Evolutionary conservation across 1,284 basidiomycete genomes (phyloP), one percentile per base, ranked within the genome.

Genomic region (Paramarasmius palmivorus): DNA sequence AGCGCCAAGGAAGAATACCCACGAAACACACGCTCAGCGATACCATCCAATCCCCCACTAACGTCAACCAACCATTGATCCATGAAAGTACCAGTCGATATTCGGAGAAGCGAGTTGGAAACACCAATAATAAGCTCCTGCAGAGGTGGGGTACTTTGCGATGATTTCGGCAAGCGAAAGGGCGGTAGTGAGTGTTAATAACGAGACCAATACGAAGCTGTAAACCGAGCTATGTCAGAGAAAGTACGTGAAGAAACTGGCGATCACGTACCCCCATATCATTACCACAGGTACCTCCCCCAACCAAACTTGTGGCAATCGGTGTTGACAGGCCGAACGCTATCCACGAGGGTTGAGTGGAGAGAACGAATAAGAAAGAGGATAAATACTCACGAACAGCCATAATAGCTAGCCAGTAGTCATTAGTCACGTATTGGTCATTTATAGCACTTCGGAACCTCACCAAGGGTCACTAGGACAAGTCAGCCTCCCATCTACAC

Each of bases 51-150:
- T 80, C 74, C 17, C 81, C 81, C 20, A 81, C 78, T 61, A 81
- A 66, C 4, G 76, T 78, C 26, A 83, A 65, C 81, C 81, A 83
- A 7, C 81, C 81, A 55, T 78, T 78, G 45, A 83, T 76, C 81
- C 81, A 83, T 7, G 78, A 81, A 2, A 74, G 62, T 3, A 81
- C 47, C 7, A 80, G 62, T 47, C 75, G 69, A 40, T 68, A 69
- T 34, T 67, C 0, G 75, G 73, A 5, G 79, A 69, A 0, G 78
- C 73, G 4, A 83, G 68, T 23, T 74, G 71, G 60, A 76, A 83
- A 49, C 75, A 77, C 81, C 81, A 83, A 58, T 83, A 83, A 56
- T 82, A 83, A 2, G 81, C 76, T 20, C 81, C 81, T 0, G 79
- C 81, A 0, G 80, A 79, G 1, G 81, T 83, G 0, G 81, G 81